A percentile compares a stretch with the other conserved stretches of the same genome.
phyloP scores from a whole-genome alignment of 768 basidiomycete genomes.

The Auricularia auricula-judae region DNA sequence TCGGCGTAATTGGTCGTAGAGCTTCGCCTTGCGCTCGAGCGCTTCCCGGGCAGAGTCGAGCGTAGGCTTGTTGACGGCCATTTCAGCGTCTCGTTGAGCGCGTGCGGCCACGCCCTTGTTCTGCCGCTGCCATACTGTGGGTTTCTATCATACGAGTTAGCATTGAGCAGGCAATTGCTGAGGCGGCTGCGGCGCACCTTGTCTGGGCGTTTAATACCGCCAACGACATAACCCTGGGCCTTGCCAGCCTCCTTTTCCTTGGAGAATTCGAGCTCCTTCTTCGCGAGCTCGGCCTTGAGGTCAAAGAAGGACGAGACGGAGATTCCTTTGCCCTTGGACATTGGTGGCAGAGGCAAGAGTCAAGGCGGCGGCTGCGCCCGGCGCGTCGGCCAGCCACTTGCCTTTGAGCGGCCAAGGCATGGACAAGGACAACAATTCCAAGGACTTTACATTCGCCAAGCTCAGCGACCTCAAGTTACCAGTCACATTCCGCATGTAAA shows the following conservation, averaged over 20 bases:
- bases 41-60: slow-evolving; percentile 60
- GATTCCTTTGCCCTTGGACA: slow-evolving; percentile 1
- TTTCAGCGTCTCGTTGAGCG: slow-evolving; percentile 55
- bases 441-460: slow-evolving; percentile 89
- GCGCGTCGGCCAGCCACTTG: not conserved
- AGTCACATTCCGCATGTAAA: slow-evolving; percentile 75
- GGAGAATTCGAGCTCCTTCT: slow-evolving; percentile 48
- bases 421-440: slow-evolving; percentile 52
- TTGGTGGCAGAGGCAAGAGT: not conserved
- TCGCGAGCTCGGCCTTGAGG: slow-evolving; percentile 49
- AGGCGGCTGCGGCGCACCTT: slow-evolving; percentile 36
- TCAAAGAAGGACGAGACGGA: slow-evolving; percentile 57
- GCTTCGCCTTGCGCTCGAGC: slow-evolving; percentile 66
- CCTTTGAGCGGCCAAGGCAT: slow-evolving; percentile 16
- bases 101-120: slow-evolving; percentile 65
- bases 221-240: slow-evolving; percentile 34
- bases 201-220: slow-evolving; percentile 53
- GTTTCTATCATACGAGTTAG: slow-evolving; percentile 39
- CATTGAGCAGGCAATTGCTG: not conserved
- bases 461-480: slow-evolving; percentile 82
- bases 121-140: slow-evolving; percentile 61
- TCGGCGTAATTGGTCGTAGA: slow-evolving; percentile 67
- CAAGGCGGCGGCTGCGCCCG: not conserved
- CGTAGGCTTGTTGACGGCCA: slow-evolving; percentile 54
- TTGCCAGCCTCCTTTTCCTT: slow-evolving; percentile 54